phyloP scores from a whole-genome alignment of 495 filamentous ascomycete species.

The Talaromyces adpressus region DNA sequence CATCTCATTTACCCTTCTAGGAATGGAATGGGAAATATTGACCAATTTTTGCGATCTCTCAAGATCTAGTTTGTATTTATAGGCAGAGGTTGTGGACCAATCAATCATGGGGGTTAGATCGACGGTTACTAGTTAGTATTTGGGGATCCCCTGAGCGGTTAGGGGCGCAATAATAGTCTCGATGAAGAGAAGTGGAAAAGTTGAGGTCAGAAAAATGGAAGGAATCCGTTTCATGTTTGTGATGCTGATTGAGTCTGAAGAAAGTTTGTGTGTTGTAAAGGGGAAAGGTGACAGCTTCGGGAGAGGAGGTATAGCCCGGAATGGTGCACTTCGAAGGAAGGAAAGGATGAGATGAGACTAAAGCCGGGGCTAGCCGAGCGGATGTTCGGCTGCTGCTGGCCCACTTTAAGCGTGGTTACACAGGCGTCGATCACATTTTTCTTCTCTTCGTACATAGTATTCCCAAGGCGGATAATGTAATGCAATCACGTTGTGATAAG shows the following conservation, averaged over 20 bases:
- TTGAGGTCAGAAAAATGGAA: too few relatives aligned
- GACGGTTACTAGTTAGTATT: neutral
- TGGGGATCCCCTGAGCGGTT: neutral
- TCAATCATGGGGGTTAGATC: neutral
- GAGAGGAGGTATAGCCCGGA: too few relatives aligned
- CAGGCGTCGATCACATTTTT: neutral
- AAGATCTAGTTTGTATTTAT: neutral
- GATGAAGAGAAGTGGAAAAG: neutral
- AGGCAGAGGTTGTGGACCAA: neutral
- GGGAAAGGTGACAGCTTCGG: too few relatives aligned
- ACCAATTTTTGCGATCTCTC: neutral
- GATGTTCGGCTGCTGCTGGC: too few relatives aligned
- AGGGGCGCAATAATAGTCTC: neutral
- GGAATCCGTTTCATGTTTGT: too few relatives aligned
- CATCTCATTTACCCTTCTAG: too few relatives aligned
- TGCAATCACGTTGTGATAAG: neutral
- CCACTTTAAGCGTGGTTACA: neutral
- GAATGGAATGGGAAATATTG: neutral
- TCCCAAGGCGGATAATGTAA: neutral
- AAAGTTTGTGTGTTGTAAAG: too few relatives aligned
- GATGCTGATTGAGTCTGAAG: too few relatives aligned
- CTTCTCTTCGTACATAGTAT: neutral
- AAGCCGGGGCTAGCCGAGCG: too few relatives aligned
- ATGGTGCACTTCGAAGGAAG: too few relatives aligned
- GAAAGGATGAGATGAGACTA: too few relatives aligned